Evolutionary conservation across 768 basidiomycete species (phyloP), one percentile per base, ranked within the genome.

Genomic region (Nidularia sp.): DNA sequence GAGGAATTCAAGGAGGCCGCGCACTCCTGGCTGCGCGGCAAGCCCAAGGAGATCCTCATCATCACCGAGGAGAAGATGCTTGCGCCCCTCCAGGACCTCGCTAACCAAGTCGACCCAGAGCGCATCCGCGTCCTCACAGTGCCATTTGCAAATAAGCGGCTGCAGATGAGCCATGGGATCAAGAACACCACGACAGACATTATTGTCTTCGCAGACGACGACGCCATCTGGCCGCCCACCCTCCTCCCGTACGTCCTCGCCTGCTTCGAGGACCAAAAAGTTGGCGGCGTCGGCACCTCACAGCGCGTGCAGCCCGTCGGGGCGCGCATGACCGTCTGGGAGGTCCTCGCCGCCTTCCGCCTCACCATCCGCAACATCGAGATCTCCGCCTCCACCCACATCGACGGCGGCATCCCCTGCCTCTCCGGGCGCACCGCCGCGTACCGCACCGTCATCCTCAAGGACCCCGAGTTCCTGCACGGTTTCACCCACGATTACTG

Each of bases 1-100:
- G 92, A 94, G 68, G 92, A 93, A 69, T 94, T 95, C 77, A 91
- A 92, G 73, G 88, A 93, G 68, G 92, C 92, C 39, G 93, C 93
- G 34, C 80, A 88, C 70, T 87, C 83, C 62, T 96, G 93, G 94
- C 88, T 97, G 56, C 85, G 85, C 58, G 91, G 93, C 60, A 86
- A 90, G 58, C 94, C 93, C 12, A 94, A 93, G 66, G 93, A 82
- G 62, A 78, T 82, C 53, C 73, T 82, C 66, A 82, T 82, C 62
- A 79, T 82, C 66, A 82, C 80, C 9, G 93, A 95, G 70, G 92
- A 93, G 65, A 86, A 88, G 67, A 96, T 96, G 91, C 78, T 84
- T 15, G 88, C 85, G 0, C 90, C 93, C 3, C 78, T 96, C 1
- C 90, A 95, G 64, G 89, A 90, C 36, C 85, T 97, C 53, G 94